Base-by-base conservation (phyloP, 495 filamentous ascomycete genomes). In the Daldinia grandis region DNA sequence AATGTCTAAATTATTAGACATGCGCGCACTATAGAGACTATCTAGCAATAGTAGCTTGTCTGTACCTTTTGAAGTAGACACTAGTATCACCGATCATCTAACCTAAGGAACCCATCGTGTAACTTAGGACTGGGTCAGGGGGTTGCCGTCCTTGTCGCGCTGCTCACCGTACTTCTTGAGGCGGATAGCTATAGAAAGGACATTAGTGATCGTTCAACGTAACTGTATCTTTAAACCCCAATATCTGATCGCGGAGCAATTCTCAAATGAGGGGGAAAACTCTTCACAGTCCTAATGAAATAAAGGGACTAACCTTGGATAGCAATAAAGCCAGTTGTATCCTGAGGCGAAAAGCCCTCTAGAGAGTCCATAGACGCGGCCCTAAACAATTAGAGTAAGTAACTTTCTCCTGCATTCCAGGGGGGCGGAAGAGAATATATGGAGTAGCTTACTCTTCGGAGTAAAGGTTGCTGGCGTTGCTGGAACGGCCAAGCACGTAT, bases 341-440 rank as follows among this genome's bases (percentile, higher is more conserved):
- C 64, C 62, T 83, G 81, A 37, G 93, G 93, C 60, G 81, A 83
- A 82, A 97, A 97, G 75, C 89, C 89, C 76, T 87, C 91, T 73
- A 97, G 88, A 74, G 89, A 88, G 81, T 97, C 95, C 95, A 97
- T 98, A 69, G 85, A 90, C 49, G 87, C 87, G 83, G 97, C 93
- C 50, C 50, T 53, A 53, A 25, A 53, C 1, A 25, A 15, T 15
- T n/a, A 30, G 8, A 53, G n/a, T 53, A 53, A 53, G 50, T 28
- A 53, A 53, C 5, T 53, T 15, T 3, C n/a, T n/a, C n/a, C n/a
- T n/a, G n/a, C n/a, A n/a, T n/a, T n/a, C n/a, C n/a, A n/a, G n/a
- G n/a, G 31, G 9, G 10, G 6, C 12, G 31, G 10, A 35, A 30
- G 27, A 0, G 4, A 30, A 14, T 0, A n/a, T 17, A 30, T 53